Conservation (phyloP, 2,329 filamentous ascomycete genomes). For the Verticillium albo-atrum region DNA sequence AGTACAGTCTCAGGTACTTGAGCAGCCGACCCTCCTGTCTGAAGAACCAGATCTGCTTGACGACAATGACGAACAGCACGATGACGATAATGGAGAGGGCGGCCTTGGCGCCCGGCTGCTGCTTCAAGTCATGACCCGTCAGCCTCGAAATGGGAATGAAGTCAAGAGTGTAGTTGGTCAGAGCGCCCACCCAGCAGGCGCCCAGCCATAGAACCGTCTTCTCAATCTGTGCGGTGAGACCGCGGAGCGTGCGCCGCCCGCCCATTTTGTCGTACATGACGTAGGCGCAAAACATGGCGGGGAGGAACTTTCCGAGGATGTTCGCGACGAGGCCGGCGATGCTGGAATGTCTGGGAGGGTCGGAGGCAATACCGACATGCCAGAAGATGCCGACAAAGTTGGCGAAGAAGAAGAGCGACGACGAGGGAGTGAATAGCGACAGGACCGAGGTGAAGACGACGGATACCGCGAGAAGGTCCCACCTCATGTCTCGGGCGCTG, state of each 20-base stretch:
- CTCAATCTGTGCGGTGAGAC: constrained; percentile 78
- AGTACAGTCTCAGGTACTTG: constrained; percentile 74
- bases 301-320: constrained; percentile 76
- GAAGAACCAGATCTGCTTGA: constrained; percentile 80
- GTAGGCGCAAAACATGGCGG: constrained; percentile 81
- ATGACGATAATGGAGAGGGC: constrained; percentile 77
- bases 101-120: constrained; percentile 83
- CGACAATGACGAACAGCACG: constrained; percentile 61
- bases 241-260: constrained; percentile 64
- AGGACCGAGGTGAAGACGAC: constrained; percentile 73
- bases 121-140: constrained; percentile 82
- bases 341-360: constrained; percentile 67
- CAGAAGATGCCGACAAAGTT: constrained; percentile 80
- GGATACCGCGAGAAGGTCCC: constrained; percentile 78
- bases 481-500: constrained; percentile 72
- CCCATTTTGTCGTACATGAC: constrained; percentile 79
- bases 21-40: constrained; percentile 78
- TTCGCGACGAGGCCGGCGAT: constrained; percentile 71
- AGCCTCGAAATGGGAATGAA: constrained; percentile 90
- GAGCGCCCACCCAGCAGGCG: constrained; percentile 80
- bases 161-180: constrained; percentile 94
- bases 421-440: constrained; percentile 76
- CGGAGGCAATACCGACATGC: constrained; percentile 84
- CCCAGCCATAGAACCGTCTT: constrained; percentile 90
- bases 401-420: constrained; percentile 79